These are phyloP conservation scores for Fusarium robinianum DNA, from an alignment of 2,329 filamentous ascomycete species.

Conservation along the genomic window DNA sequence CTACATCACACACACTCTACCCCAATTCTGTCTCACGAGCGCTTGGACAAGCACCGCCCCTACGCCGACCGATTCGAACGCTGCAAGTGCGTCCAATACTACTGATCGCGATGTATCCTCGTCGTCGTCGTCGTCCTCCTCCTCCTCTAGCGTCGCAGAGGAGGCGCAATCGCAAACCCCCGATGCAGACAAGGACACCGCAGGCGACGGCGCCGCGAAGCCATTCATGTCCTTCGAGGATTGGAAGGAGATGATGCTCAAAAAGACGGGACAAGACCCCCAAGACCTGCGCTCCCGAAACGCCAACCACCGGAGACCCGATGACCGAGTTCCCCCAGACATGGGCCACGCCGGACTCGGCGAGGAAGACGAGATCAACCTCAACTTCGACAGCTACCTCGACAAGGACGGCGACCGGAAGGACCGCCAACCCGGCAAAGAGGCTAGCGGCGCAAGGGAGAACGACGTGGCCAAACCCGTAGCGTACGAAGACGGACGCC, in stretches of 20 bases:
- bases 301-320: constrained; percentile 54
- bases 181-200: constrained; percentile 16
- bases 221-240: constrained; percentile 96
- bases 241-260: constrained; percentile 94
- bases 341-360: constrained; percentile 79
- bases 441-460: constrained; percentile 19
- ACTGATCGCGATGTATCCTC: background rate
- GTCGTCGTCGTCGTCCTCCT: too few relatives aligned
- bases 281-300: constrained; percentile 69
- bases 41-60: constrained; percentile 52
- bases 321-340: constrained; percentile 57
- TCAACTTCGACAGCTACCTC: constrained; percentile 54
- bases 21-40: constrained; percentile 75
- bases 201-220: constrained; percentile 33
- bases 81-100: constrained; percentile 1
- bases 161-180: constrained; percentile 7
- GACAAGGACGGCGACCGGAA: constrained; percentile 27
- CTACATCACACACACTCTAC: constrained; percentile 78
- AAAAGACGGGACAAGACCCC: constrained; percentile 75
- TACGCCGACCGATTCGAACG: constrained; percentile 19
- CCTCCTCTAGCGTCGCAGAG: constrained; percentile 6
- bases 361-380: constrained; percentile 81
- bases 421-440: background rate
- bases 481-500: constrained; percentile 52
- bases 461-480: constrained; percentile 45